phyloP scores from a whole-genome alignment of 1,284 basidiomycete species.

The Sparassis latifolia region DNA sequence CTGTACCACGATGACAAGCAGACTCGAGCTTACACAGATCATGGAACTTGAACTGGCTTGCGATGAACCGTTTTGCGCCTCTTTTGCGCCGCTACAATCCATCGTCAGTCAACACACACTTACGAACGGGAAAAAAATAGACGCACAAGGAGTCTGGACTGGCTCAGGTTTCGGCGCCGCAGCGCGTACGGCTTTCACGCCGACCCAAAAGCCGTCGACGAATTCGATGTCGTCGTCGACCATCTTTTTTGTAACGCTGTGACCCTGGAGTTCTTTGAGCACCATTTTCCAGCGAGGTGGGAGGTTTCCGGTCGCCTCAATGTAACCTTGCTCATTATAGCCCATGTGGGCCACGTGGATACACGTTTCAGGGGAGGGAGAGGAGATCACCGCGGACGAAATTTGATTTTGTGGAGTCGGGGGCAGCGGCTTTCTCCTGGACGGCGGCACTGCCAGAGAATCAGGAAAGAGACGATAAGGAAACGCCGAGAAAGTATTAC shows the following conservation, averaged over 20 bases:
- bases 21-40: too few relatives aligned
- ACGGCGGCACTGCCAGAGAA: constrained; percentile 7
- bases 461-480: background rate
- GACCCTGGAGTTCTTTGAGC: constrained; percentile 55
- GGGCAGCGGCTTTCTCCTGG: constrained; percentile 6
- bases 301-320: constrained; percentile 41
- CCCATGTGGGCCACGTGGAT: background rate
- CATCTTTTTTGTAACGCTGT: constrained; percentile 49
- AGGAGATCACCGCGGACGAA: constrained; percentile 60
- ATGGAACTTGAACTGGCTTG: too few relatives aligned
- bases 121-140: background rate
- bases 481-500: constrained; percentile 2
- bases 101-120: too few relatives aligned
- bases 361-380: constrained; percentile 72
- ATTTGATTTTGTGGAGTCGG: constrained; percentile 21
- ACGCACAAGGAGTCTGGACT: background rate
- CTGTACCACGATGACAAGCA: too few relatives aligned
- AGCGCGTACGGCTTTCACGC: constrained; percentile 19
- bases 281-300: constrained; percentile 73
- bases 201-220: constrained; percentile 59
- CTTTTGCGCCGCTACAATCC: too few relatives aligned
- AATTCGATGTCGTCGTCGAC: constrained; percentile 57
- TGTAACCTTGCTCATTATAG: background rate
- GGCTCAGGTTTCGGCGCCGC: background rate
- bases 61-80: too few relatives aligned